phyloP scores from a whole-genome alignment of 257 asterid genomes.

The Penstemon barbatus region DNA sequence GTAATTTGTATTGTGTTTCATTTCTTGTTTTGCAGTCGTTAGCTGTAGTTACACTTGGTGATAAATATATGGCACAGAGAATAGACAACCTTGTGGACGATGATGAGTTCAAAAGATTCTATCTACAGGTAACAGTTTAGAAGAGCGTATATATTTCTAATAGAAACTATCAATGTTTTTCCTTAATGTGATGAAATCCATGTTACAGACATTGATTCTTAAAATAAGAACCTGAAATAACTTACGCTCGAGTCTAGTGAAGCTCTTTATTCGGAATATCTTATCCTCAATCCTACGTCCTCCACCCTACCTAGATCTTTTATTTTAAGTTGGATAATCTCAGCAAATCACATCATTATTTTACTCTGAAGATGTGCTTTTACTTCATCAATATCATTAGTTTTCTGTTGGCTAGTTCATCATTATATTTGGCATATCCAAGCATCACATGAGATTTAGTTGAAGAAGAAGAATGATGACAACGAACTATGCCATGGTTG shows the following conservation, averaged over 20 bases:
- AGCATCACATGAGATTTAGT: constrained; percentile 11
- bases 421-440: constrained; percentile 13
- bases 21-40: constrained; percentile 51
- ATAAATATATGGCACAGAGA: constrained; percentile 91
- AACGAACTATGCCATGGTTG: constrained; percentile 10
- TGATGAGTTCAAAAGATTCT: constrained; percentile 94
- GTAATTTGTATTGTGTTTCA: constrained; percentile 13
- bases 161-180: constrained; percentile 18
- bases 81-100: constrained; percentile 93
- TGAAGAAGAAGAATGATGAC: background rate
- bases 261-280: constrained; percentile 7
- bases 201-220: constrained; percentile 18
- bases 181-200: constrained; percentile 3
- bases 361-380: constrained; percentile 20
- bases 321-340: background rate
- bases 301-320: constrained; percentile 21
- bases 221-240: constrained; percentile 18
- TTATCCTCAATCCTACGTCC: constrained; percentile 1
- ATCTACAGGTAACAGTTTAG: constrained; percentile 75
- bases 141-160: constrained; percentile 18
- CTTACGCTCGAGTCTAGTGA: constrained; percentile 5
- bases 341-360: constrained; percentile 17
- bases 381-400: constrained; percentile 6
- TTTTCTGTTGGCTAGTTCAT: constrained; percentile 2
- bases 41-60: constrained; percentile 98